Evolutionary conservation across 1,284 basidiomycete genomes (phyloP).

Genomic region (Ganoderma leucocontextum): DNA sequence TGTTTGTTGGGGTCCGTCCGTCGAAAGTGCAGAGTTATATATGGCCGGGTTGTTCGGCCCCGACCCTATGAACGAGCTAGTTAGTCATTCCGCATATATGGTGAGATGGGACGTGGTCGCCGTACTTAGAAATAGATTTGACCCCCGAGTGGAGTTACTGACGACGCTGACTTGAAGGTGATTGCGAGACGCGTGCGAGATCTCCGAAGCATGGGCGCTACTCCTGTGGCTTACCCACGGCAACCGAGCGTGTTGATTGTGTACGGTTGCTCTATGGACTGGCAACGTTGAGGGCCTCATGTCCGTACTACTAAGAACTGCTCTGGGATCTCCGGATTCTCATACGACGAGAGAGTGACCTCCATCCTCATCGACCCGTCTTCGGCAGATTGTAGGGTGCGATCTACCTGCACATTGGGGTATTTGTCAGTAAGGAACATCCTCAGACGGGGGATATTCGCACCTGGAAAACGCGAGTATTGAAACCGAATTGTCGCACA

Average conservation of each 20-base stretch:
- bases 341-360: slow-evolving; percentile 58
- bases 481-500: slow-evolving; percentile 47
- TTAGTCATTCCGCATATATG: background rate
- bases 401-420: slow-evolving; percentile 53
- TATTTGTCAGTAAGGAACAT: background rate
- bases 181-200: background rate
- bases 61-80: background rate
- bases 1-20: background rate
- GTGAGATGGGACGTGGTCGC: too few relatives aligned
- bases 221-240: background rate
- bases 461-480: slow-evolving; percentile 58
- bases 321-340: slow-evolving; percentile 73
- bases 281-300: slow-evolving; percentile 31
- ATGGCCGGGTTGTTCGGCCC: background rate
- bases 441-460: slow-evolving; percentile 24
- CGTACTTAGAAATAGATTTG: background rate
- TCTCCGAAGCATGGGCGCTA: background rate
- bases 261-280: background rate
- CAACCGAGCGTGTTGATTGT: background rate
- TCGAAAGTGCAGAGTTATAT: background rate
- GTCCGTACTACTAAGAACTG: slow-evolving; percentile 73
- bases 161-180: background rate
- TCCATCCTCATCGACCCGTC: slow-evolving; percentile 48
- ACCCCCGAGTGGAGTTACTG: background rate
- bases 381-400: slow-evolving; percentile 45